Base-by-base conservation (phyloP, 768 basidiomycete genomes). In the Russula emetica region DNA sequence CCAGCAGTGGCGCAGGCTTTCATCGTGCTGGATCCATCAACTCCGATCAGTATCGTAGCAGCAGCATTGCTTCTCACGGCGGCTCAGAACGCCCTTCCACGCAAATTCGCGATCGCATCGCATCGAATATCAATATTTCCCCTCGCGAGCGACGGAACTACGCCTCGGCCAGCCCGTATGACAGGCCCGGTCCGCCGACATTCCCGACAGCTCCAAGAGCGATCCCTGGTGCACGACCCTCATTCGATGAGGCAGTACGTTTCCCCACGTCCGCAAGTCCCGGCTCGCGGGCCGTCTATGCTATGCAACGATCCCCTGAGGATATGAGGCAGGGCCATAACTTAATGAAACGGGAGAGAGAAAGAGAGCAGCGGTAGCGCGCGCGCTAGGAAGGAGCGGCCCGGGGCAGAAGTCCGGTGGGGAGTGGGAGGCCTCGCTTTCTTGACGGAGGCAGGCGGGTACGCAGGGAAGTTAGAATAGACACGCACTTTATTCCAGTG, bases 251-350 rank as follows among this genome's bases (percentile, higher is more conserved):
- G 10, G 6, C 50, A n/a, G 45, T 51, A 2, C 66, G 66, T 56
- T 67, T 68, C 60, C 67, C 64, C 47, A 59, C 53, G 49, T 68
- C 67, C 26, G 60, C 60, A 30, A 68, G 67, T 34, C 67, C 67
- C 9, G 42, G 60, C 36, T 66, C 64, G 36, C 64, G 67, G n/a
- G 55, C 34, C n/a, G 18, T 66, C 6, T 61, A 34, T 54, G 52
- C 38, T 22, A 13, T 40, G 20, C 65, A 66, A 52, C 67, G 67
- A 28, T 68, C 67, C 3, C 67, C 67, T 5, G 67, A 68, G 50
- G 66, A 68, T 16, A 36, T 50, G 61, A 59, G 67, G 45, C 53
- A 55, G 51, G 67, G 67, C 61, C n/a, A n/a, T n/a, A n/a, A n/a
- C n/a, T n/a, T n/a, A n/a, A n/a, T n/a, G n/a, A n/a, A n/a, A n/a